phyloP scores from a whole-genome alignment of 1,139 yeast genomes.

The Spencermartinsiella ligniputridi region DNA sequence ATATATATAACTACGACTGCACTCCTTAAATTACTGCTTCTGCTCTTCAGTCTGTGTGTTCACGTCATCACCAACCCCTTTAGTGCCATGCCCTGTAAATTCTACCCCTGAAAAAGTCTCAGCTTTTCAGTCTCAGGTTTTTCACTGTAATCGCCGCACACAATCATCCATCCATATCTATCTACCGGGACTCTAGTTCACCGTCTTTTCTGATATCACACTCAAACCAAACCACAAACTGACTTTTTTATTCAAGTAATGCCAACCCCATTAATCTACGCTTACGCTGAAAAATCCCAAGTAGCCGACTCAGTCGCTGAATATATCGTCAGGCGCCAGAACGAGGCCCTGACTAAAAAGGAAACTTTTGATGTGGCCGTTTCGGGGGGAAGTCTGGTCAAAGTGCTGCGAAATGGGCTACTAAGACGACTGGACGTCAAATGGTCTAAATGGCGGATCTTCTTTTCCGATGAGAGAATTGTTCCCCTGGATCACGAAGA shows the following conservation, averaged over 20 bases:
- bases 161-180: too few species aligned
- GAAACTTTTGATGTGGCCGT: constrained; percentile 65
- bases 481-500: constrained; percentile 65
- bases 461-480: constrained; percentile 68
- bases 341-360: constrained; percentile 46
- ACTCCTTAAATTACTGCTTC: too few species aligned
- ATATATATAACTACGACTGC: too few species aligned
- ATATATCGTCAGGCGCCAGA: constrained; percentile 77
- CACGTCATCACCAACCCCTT: too few species aligned
- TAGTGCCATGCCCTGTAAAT: too few species aligned
- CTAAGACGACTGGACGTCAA: constrained; percentile 52
- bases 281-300: constrained; percentile 24
- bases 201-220: too few species aligned
- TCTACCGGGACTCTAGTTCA: too few species aligned
- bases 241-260: too few species aligned
- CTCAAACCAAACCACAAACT: too few species aligned
- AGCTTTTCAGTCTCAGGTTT: too few species aligned
- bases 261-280: constrained; percentile 23
- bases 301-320: constrained; percentile 72
- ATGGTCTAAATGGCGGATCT: constrained; percentile 69
- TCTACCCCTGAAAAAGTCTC: too few species aligned
- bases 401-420: constrained; percentile 66
- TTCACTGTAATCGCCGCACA: not conserved
- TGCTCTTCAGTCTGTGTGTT: too few species aligned
- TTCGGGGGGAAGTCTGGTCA: constrained; percentile 87